Conservation (phyloP, 768 basidiomycete genomes). For the Rubroboletus satanas region DNA sequence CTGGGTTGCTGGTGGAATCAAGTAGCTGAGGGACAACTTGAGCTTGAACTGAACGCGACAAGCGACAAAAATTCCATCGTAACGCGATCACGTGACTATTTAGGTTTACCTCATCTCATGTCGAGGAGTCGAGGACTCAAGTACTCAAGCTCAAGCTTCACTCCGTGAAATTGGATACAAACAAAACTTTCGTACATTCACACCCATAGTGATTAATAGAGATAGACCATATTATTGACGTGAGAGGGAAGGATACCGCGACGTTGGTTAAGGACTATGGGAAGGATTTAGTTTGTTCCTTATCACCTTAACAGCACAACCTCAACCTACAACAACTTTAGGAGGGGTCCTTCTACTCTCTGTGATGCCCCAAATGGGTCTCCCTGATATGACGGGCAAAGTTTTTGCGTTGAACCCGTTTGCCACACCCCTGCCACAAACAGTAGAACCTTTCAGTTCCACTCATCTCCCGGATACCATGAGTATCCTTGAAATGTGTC, state of each 20-base stretch:
- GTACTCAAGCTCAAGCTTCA: not conserved
- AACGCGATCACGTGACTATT: constrained; percentile 20
- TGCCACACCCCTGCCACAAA: not conserved
- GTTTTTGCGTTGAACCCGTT: not conserved
- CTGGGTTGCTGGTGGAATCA: not conserved
- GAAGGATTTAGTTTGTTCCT: not conserved
- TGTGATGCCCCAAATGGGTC: not conserved
- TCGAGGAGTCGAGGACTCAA: too few relatives aligned
- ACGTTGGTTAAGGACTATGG: not conserved
- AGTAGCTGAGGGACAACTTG: constrained; percentile 3
- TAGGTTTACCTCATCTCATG: too few relatives aligned
- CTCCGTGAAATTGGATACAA: not conserved
- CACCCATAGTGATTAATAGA: not conserved
- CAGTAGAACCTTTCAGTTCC: accelerated
- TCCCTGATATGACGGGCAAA: constrained; percentile 1
- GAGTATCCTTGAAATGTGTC: not conserved
- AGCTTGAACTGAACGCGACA: constrained; percentile 6
- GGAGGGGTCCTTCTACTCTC: not conserved
- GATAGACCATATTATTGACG: not conserved
- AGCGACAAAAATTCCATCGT: not conserved
- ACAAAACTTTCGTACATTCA: not conserved
- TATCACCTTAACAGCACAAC: not conserved
- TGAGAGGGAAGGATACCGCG: not conserved
- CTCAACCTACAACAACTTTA: not conserved
- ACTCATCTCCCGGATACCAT: not conserved